Evolutionary conservation across 768 basidiomycete species (phyloP), one percentile per base, ranked within the genome.

Genomic region (Serendipita vermifera): DNA sequence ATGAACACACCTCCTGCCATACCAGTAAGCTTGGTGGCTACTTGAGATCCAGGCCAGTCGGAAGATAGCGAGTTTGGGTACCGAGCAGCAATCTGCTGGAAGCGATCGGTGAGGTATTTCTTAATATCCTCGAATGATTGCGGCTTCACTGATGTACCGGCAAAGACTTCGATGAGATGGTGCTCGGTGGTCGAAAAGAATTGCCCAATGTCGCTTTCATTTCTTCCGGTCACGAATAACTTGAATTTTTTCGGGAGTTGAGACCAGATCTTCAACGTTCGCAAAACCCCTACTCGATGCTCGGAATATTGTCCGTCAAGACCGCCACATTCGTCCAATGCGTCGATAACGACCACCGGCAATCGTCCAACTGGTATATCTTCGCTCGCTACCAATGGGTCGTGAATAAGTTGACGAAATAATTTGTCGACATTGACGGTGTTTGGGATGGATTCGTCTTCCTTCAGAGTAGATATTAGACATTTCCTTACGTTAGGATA

Each of bases 1-100:
- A 68, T 62, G 54, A 68, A 69, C 3, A 70, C 54, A 15, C 67
- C 67, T 4, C 62, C 68, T 2, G 68, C 66, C 13, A 61, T 61
- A 3, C n/a, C 40, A 7, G 63, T 62, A 9, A 69, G 56, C 7
- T 32, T 32, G 13, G 9, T 14, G 14, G 14, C 22, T 13, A 54
- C 22, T 27, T 54, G 29, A 27, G 22, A 11, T 2, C 63, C 62
- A 3, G 64, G 60, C 65, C 67, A 67, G 11, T 58, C 46, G 7
- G 41, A 36, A 1, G 54, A 26, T 13, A 63, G 54, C 2, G 57
- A 57, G 3, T 58, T 57, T 7, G 58, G 40, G 54, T 63, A 64
- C 2, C 60, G 41, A 22, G 29, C 32, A 2, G 61, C 55, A 24
- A 65, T 62, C n/a, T 57, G 39, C 5, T 32, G 27, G 43, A 68